These are phyloP conservation scores for Rhizopus delemar DNA, from an alignment of 371 early-diverging fungal species.

Conservation along the genomic window DNA sequence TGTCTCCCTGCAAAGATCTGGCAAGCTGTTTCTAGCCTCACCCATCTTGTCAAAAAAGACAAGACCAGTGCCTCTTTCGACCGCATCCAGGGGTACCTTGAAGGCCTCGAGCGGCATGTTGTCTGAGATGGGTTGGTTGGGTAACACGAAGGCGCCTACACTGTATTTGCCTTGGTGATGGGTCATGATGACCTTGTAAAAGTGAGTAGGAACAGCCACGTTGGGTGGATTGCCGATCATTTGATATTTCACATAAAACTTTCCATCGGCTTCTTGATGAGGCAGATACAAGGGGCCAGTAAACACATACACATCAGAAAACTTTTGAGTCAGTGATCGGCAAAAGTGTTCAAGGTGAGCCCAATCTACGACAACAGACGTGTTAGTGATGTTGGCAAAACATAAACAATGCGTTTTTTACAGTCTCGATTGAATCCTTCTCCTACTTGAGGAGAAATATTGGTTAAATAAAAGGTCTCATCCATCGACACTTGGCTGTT, in stretches of 20 bases:
- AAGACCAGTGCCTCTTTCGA: constrained; percentile 79
- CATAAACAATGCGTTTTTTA: constrained; percentile 25
- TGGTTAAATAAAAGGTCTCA: constrained; percentile 78
- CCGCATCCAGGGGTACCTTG: constrained; percentile 73
- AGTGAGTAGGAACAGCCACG: constrained; percentile 92
- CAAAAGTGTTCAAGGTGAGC: constrained; percentile 79
- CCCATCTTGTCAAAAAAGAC: constrained; percentile 73
- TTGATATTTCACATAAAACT: constrained; percentile 84
- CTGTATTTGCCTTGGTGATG: constrained; percentile 54
- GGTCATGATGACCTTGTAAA: constrained; percentile 83
- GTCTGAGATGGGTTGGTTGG: constrained; percentile 77
- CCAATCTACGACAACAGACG: constrained; percentile 60
- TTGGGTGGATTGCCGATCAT: constrained; percentile 88
- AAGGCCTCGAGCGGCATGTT: constrained; percentile 68
- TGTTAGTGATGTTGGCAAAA: not conserved
- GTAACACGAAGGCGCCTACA: constrained; percentile 81
- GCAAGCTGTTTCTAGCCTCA: constrained; percentile 39
- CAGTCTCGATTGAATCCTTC: constrained; percentile 82
- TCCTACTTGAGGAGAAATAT: constrained; percentile 84
- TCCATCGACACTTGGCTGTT: constrained; percentile 69
- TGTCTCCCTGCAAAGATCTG: constrained; percentile 50
- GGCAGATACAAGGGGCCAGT: constrained; percentile 85
- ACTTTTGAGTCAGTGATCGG: constrained; percentile 62
- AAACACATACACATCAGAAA: constrained; percentile 74
- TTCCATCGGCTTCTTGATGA: constrained; percentile 63